Evolutionary conservation across 129 eudicot genomes (phyloP), one percentile per base, ranked within the genome.

Genomic region (Solidago caesia): DNA sequence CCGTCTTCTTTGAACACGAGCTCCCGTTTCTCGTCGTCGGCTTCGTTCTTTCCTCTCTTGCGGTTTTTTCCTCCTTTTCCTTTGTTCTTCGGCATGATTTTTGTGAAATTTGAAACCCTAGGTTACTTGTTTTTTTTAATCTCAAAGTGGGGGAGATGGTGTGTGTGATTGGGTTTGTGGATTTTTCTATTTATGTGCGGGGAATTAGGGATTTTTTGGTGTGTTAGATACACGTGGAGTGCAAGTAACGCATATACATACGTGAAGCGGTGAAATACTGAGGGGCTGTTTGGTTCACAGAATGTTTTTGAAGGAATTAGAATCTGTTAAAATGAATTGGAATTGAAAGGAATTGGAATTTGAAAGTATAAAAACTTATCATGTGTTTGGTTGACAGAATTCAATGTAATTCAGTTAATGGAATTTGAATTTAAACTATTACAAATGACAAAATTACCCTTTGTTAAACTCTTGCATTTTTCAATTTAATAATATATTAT

Each of bases 11-110:
- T 92, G 86, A 92, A 92, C 0, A 92, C 98, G 4, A 92, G 86
- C 84, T 92, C 98, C 16, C 98, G 84, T 72, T 92, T 92, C 85
- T 92, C 98, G 66, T 92, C 98, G 52, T 92, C 98, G 46, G 98
- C 98, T 53, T 92, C 98, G 90, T 92, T 92, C 89, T 92, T 92
- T 0, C 98, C 98, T 70, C 98, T 75, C 86, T 92, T 92, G 68
- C 98, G 85, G 33, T 92, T 92, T 84, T 92, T 92, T 2, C 98
- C 98, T 92, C 98, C 98, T 82, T 92, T 92, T 49, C 98, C 98
- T 75, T 92, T 92, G 83, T 92, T 92, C 95, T 92, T 92, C 95
- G 98, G 98, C 98, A 92, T 92, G 73, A 26, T 73, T 8, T 61
- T 45, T 76, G 65, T 60, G 76, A 27, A 16, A 53, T 74, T 72